Evolutionary conservation across 163 green algal genomes (phyloP), one percentile per base, ranked within the genome.

Genomic region (Prototheca cutis): DNA sequence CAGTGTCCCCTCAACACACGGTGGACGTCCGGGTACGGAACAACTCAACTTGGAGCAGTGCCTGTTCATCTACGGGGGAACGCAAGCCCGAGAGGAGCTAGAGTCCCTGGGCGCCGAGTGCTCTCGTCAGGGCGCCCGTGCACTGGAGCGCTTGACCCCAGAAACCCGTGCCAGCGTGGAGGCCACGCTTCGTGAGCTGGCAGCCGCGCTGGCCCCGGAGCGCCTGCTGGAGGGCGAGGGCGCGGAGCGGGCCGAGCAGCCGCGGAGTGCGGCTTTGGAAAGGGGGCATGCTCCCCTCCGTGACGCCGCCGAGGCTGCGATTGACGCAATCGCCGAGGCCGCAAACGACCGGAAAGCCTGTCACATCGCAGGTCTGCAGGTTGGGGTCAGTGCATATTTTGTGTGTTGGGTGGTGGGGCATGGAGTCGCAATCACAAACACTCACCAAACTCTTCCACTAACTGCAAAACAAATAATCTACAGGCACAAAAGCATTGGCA

Each of bases 21-120:
- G n/a, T n/a, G n/a, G n/a, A n/a, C n/a, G n/a, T n/a, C n/a, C n/a
- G n/a, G n/a, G n/a, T n/a, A n/a, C n/a, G n/a, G n/a, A n/a, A n/a
- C n/a, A n/a, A 10, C 36, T 45, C 13, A 45, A 19, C n/a, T 63
- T 72, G 47, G 47, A 61, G 1, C 29, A 62, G 18, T 28, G 27
- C 3, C 53, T 67, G 29, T 62, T 56, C 33, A 53, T 66, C 19
- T 49, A 63, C 34, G 65, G 65, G 24, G 65, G 65, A 24, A 49
- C 34, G 21, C 59, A 61, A 21, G 59, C 58, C 0, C 34, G 55
- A n/a, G 65, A 71, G 33, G 65, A 63, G 18, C 24, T 69, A 34
- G 47, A 63, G 47, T 33, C 47, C 3, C 62, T 69, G n/a, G 31
- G 45, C 23, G 62, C 52, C 34, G 62, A 69, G 31, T 63, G 62